These are phyloP conservation scores for Penicillium turbatum DNA, from an alignment of 495 filamentous ascomycete genomes.

Conservation along the genomic window DNA sequence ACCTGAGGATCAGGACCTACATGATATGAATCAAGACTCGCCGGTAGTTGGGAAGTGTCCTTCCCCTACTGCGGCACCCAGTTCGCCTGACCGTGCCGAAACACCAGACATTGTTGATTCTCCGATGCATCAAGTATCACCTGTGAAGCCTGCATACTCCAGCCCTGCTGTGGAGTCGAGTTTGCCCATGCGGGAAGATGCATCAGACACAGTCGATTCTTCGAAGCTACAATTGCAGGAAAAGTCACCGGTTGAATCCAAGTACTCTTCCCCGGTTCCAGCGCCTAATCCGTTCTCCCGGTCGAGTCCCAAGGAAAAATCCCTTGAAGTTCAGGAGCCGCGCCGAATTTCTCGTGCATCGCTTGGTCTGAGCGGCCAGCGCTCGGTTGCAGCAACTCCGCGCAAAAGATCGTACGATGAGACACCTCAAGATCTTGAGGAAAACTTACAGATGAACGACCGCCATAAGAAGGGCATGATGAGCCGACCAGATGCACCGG, in stretches of 20 bases:
- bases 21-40: slow-evolving; percentile 1
- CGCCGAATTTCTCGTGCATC: slow-evolving; percentile 14
- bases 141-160: not conserved
- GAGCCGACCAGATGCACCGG: slow-evolving; percentile 21
- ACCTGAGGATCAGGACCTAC: not conserved
- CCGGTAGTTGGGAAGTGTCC: not conserved
- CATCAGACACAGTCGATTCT: not conserved
- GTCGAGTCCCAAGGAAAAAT: slow-evolving; percentile 2
- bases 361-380: slow-evolving; percentile 4
- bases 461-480: slow-evolving; percentile 34
- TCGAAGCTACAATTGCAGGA: not conserved
- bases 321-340: slow-evolving; percentile 12
- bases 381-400: slow-evolving; percentile 20
- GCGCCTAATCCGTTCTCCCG: not conserved
- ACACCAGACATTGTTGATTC: not conserved
- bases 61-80: not conserved
- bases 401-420: slow-evolving; percentile 40
- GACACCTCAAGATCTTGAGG: slow-evolving; percentile 30
- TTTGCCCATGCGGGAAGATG: not conserved
- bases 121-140: not conserved
- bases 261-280: slow-evolving; percentile 1
- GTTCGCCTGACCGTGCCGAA: not conserved
- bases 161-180: not conserved
- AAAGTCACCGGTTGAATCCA: not conserved
- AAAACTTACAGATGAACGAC: slow-evolving; percentile 17